Evolutionary conservation across 345 rosid species (phyloP).

Genomic region (Bruguiera parviflora): DNA sequence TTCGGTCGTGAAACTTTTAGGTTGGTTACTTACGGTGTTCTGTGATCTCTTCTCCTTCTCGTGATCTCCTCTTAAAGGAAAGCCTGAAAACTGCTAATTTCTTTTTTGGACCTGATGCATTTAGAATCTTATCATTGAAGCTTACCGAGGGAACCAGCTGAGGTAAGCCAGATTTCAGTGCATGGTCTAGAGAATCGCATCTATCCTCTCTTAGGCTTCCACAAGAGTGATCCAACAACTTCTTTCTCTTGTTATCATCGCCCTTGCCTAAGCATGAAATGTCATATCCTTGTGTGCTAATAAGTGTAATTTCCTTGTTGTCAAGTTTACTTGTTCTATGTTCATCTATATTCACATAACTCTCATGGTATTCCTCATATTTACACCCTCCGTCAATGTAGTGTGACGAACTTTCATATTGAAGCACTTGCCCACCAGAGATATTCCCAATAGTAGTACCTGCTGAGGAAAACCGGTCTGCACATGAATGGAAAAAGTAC

Average conservation of each 20-base stretch:
- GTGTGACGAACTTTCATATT: constrained; percentile 62
- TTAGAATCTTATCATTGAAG: constrained; percentile 36
- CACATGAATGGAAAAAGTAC: background rate
- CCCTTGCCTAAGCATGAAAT: constrained; percentile 32
- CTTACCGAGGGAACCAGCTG: constrained; percentile 42
- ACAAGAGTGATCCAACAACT: constrained; percentile 24
- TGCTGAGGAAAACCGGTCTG: constrained; percentile 50
- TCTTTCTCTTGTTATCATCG: constrained; percentile 41
- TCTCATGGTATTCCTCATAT: constrained; percentile 65
- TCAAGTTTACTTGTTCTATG: constrained; percentile 34
- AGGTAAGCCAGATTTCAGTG: constrained; percentile 31
- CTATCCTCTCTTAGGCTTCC: constrained; percentile 39
- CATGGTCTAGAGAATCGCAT: constrained; percentile 27
- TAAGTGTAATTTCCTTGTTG: constrained; percentile 23
- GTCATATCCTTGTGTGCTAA: constrained; percentile 28
- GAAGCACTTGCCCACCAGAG: constrained; percentile 58
- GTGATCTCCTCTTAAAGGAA: constrained; percentile 65
- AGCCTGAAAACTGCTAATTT: constrained; percentile 50
- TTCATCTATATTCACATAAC: constrained; percentile 57
- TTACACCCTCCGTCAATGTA: constrained; percentile 46
- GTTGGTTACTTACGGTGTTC: constrained; percentile 45
- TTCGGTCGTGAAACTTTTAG: background rate
- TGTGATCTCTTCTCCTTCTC: constrained; percentile 53
- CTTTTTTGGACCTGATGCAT: constrained; percentile 33
- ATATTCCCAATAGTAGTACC: constrained; percentile 39